Evolutionary conservation across 2,329 filamentous ascomycete species (phyloP).

Genomic region (Sporothrix luriei): DNA sequence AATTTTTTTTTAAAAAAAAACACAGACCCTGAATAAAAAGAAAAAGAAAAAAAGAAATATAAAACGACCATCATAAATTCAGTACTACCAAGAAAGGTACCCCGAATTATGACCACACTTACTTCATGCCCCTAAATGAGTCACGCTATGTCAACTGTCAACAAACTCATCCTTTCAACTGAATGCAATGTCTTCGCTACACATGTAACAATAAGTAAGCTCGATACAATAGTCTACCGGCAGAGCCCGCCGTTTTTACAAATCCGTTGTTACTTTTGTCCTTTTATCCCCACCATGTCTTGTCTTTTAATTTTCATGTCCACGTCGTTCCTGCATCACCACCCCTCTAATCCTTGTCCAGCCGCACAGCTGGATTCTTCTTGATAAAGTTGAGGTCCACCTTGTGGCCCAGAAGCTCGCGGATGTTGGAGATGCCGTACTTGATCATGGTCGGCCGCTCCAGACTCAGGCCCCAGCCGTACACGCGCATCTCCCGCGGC

Average conservation of each 20-base stretch:
- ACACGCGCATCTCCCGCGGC: slow-evolving; percentile 81
- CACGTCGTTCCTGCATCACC: neutral
- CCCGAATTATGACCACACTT: neutral
- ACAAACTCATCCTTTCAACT: neutral
- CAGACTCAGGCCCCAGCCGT: slow-evolving; percentile 88
- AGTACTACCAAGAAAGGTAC: neutral
- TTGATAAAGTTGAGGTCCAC: slow-evolving; percentile 93
- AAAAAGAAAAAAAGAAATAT: neutral
- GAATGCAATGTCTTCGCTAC: slow-evolving; percentile 12
- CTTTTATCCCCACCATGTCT: neutral
- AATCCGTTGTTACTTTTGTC: neutral
- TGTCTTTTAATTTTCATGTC: neutral
- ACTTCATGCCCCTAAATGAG: neutral
- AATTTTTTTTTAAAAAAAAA: neutral
- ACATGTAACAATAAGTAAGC: slow-evolving; percentile 3
- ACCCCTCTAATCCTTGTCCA: slow-evolving; percentile 72
- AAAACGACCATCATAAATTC: neutral
- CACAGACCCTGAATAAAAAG: neutral
- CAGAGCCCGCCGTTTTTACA: neutral
- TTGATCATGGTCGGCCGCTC: slow-evolving; percentile 99
- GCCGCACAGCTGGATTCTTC: slow-evolving; percentile 83
- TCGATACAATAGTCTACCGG: slow-evolving; percentile 18
- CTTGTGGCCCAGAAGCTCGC: slow-evolving; percentile 91
- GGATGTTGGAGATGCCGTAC: slow-evolving; percentile 85
- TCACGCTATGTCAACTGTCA: neutral